Conservation (phyloP, 345 rosid species). For the Moringa oleifera region DNA sequence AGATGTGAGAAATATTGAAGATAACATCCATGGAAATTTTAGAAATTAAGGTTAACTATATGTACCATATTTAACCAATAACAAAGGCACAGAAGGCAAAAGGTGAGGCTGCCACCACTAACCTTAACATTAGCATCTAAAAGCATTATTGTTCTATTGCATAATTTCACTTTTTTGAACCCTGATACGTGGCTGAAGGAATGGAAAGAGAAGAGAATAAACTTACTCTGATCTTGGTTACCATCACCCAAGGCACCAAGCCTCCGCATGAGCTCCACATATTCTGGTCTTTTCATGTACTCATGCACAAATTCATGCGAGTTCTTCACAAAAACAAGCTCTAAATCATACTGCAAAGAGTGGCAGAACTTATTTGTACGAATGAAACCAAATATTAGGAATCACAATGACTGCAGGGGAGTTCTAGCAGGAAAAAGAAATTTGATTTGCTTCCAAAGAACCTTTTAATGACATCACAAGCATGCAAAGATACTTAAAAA, state of each 20-base stretch:
- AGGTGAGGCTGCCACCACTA: no score
- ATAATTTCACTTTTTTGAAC: no score
- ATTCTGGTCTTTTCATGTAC: conserved; percentile 69
- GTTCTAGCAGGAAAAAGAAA: not conserved
- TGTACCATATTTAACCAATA: no score
- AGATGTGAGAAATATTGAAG: not conserved
- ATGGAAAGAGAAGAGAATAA: not conserved
- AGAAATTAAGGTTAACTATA: no score
- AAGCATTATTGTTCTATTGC: not conserved
- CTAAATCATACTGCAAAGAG: conserved; percentile 70
- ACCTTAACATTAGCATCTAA: not conserved
- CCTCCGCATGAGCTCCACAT: conserved; percentile 76
- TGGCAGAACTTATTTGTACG: conserved; percentile 5
- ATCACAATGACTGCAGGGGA: no score
- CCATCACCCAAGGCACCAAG: conserved; percentile 98
- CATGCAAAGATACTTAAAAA: no score
- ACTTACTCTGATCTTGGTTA: conserved; percentile 82
- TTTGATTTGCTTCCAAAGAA: not conserved
- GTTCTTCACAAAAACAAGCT: conserved; percentile 86
- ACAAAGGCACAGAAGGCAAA: not conserved
- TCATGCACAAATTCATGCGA: conserved; percentile 87
- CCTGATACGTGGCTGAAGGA: not conserved
- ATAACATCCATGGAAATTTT: not conserved
- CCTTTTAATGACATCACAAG: not conserved
- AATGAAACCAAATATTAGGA: no score